Base-by-base conservation (phyloP, 2,329 filamentous ascomycete genomes). In the Calonectria hawksworthii region DNA sequence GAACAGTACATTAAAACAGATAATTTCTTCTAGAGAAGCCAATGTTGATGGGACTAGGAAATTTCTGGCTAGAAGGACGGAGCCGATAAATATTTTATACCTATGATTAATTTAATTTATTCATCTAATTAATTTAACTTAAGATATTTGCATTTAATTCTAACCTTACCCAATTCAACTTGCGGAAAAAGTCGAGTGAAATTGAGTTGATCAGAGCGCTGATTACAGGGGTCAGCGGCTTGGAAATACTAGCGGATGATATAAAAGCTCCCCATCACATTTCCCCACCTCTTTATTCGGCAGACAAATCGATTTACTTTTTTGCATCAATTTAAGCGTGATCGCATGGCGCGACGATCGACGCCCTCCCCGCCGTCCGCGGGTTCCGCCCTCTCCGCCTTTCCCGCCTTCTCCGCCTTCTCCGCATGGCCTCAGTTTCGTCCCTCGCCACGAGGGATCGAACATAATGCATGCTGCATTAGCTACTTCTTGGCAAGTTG, bases 1-100 rank as follows among this genome's bases (percentile, higher is more conserved):
- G 67, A 61, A 18, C 51, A 32, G 23, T 67, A 67, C 16, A 67
- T 52, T 28, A 41, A 36, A 54, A 67, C 64, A 3, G 64, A 67
- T 14, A 7, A 21, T 8, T 41, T n/a, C n/a, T n/a, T n/a, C n/a
- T n/a, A n/a, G n/a, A n/a, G n/a, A n/a, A n/a, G n/a, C n/a, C n/a
- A n/a, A n/a, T n/a, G n/a, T n/a, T n/a, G n/a, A n/a, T n/a, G n/a
- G n/a, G n/a, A n/a, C n/a, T n/a, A n/a, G n/a, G n/a, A n/a, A n/a
- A n/a, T n/a, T n/a, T n/a, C n/a, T n/a, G n/a, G n/a, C n/a, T n/a
- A n/a, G n/a, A n/a, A n/a, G n/a, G n/a, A n/a, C n/a, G n/a, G n/a
- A n/a, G n/a, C n/a, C n/a, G n/a, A n/a, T n/a, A n/a, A n/a, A n/a
- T n/a, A n/a, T n/a, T n/a, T n/a, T n/a, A n/a, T n/a, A n/a, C n/a